A percentile compares a stretch with the other conserved stretches of the same genome.
phyloP scores from a whole-genome alignment of 1,284 basidiomycete species.

The Melampsora abietis-canadensis region DNA sequence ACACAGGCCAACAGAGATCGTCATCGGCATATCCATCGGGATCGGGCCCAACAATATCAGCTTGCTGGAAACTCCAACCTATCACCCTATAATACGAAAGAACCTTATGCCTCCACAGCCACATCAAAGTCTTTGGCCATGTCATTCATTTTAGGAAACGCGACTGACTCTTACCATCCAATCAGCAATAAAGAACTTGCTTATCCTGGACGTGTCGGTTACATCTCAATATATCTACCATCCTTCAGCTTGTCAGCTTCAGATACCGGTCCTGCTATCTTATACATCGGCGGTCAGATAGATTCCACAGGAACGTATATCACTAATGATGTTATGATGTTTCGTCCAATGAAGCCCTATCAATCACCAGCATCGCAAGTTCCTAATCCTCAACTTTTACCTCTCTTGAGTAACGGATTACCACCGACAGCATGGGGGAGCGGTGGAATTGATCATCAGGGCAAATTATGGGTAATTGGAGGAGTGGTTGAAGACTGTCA shows the following conservation, averaged over 20 bases:
- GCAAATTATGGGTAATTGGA: neutral
- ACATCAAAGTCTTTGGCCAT: too few species aligned
- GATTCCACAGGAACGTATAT: neutral
- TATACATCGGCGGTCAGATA: slow-evolving; percentile 10
- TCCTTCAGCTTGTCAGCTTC: neutral
- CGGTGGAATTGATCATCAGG: slow-evolving; percentile 2
- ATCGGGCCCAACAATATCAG: too few species aligned
- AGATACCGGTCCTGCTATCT: slow-evolving; percentile 1
- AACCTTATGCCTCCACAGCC: too few species aligned
- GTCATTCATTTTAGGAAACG: slow-evolving; percentile 5
- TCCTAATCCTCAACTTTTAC: slow-evolving; percentile 7
- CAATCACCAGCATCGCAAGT: neutral
- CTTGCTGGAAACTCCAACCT: too few species aligned
- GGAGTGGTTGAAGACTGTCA: slow-evolving; percentile 3
- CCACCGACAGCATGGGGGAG: slow-evolving; percentile 4
- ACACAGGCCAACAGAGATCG: too few species aligned
- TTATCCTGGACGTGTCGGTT: neutral
- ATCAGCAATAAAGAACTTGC: neutral
- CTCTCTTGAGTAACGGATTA: neutral
- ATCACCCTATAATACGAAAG: too few species aligned
- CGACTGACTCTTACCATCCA: neutral
- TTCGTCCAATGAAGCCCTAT: neutral
- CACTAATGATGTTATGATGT: slow-evolving; percentile 7
- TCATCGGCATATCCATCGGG: too few species aligned
- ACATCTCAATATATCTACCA: neutral